Base-by-base conservation (phyloP, 2,329 filamentous ascomycete species). In the Aphanocladium album region DNA sequence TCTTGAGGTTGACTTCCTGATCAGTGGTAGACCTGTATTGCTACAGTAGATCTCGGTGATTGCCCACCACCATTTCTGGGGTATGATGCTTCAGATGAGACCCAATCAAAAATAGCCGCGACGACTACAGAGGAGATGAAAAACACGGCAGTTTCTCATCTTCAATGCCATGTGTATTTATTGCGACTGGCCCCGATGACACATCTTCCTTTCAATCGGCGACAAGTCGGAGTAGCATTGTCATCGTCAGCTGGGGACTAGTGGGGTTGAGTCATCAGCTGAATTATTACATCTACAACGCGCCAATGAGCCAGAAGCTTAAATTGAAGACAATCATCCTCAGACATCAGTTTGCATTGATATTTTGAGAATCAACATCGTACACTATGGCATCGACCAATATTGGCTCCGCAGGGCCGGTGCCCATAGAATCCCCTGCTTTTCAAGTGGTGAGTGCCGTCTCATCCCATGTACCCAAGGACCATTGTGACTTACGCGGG, bases 231-330 rank as follows among this genome's bases (percentile, higher is more conserved):
- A 27, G 41, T 41, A n/a, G 30, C 14, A 7, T 19, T 3, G 45
- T 46, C 53, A 55, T n/a, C 25, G 46, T 39, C 17, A 19, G 43
- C 30, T 37, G 2, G 14, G 27, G 54, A 39, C 54, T 57, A 57
- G 54, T 25, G 50, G 12, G 37, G 30, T 57, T 47, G 43, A 57
- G 54, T 57, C 43, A 57, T 46, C 53, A 37, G 43, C 43, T 47
- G 19, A 47, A 47, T 5, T 1, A 23, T 46, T 11, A 5, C 30
- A 11, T 37, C 41, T 33, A 35, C 25, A 7, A 46, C 27, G 17
- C 39, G n/a, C 3, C 9, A 8, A 2, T 9, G 43, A 30, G 52
- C n/a, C 7, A 21, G 14, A 4, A 1, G 5, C n/a, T 33, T n/a
- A 33, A 21, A 23, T 21, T 2, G 17, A n/a, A n/a, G 33, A 2